Base-by-base conservation (phyloP, 768 basidiomycete genomes). In the Macrolepiota dolichaula region DNA sequence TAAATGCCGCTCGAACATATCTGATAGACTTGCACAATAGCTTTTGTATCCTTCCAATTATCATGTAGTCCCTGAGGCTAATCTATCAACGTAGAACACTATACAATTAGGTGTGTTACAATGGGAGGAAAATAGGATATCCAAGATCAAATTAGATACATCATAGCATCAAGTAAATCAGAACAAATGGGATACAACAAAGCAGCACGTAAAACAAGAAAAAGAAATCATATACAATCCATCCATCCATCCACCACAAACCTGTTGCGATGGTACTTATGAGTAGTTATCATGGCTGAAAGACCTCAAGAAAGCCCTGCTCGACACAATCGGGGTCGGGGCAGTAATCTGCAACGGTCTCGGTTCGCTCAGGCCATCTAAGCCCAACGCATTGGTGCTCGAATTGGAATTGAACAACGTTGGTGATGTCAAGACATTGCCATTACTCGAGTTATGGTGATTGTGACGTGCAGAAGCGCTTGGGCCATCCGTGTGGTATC, bases 311-410 rank as follows among this genome's bases (percentile, higher is more conserved):
- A 76, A 72, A 46, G 61, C 47, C 19, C 64, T 65, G 42, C 63
- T 69, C 4, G 74, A 67, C 4, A 69, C 65, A 24, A 71, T 65
- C 10, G 77, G 77, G 22, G 70, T 74, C 1, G 76, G 77, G 5
- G 75, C 73, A 49, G 64, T 70, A 50, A 76, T 73, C 6, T 60
- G 61, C 24, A 66, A 53, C 0, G 68, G 42, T n/a, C 64, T 64
- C 2, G 65, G 63, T 29, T 65, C 52, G 32, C 49, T 40, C 27
- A 56, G 51, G 27, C 55, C 55, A 37, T 66, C 63, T 38, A 74
- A 54, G 42, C 72, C 69, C 32, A 76, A 64, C 22, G 72, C 73
- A 29, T 74, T 59, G 36, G 37, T 25, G 19, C 17, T 67, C 13
- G 73, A 70, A 62, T 75, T 72, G 13, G 69, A 65, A 59, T 63